These are phyloP conservation scores for Penicillium sp. DNA, from an alignment of 2,329 filamentous ascomycete species.

Conservation along the genomic window DNA sequence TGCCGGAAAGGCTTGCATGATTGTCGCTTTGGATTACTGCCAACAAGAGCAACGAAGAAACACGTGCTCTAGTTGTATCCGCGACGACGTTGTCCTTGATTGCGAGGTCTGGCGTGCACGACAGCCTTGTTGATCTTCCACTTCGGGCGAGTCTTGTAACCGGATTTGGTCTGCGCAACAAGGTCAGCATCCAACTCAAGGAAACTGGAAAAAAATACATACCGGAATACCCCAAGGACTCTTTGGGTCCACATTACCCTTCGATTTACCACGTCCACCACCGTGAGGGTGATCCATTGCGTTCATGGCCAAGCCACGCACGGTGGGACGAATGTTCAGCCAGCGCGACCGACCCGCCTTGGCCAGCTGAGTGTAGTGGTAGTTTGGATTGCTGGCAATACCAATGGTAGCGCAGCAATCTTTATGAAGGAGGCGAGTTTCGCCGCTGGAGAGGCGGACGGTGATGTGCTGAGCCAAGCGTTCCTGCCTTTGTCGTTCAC, in stretches of 20 bases:
- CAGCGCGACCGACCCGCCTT: constrained; percentile 92
- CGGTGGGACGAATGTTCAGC: constrained; percentile 90
- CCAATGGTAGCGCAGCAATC: constrained; percentile 94
- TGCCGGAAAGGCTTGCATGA: too few species aligned
- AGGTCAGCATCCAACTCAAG: constrained; percentile 13
- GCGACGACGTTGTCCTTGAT: constrained; percentile 79
- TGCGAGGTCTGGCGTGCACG: constrained; percentile 73
- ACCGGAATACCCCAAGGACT: constrained; percentile 95
- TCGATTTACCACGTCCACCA: constrained; percentile 98
- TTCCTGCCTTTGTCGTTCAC: constrained; percentile 40
- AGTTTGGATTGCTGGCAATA: constrained; percentile 85
- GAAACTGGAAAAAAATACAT: constrained; percentile 43
- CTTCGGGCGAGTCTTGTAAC: constrained; percentile 84
- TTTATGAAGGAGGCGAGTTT: constrained; percentile 80
- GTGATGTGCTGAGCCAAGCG: constrained; percentile 73
- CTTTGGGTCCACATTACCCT: constrained; percentile 92
- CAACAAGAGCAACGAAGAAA: constrained; percentile 3
- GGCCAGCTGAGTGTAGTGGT: constrained; percentile 83
- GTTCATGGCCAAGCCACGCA: constrained; percentile 98
- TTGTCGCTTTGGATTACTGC: too few species aligned
- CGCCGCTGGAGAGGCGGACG: constrained; percentile 83
- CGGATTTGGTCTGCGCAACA: constrained; percentile 46
- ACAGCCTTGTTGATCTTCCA: constrained; percentile 89
- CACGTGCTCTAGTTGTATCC: constrained; percentile 51
- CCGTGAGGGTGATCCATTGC: constrained; percentile 97